phyloP scores from a whole-genome alignment of 148 eudicot species.

The Rhododendron ovatum region DNA sequence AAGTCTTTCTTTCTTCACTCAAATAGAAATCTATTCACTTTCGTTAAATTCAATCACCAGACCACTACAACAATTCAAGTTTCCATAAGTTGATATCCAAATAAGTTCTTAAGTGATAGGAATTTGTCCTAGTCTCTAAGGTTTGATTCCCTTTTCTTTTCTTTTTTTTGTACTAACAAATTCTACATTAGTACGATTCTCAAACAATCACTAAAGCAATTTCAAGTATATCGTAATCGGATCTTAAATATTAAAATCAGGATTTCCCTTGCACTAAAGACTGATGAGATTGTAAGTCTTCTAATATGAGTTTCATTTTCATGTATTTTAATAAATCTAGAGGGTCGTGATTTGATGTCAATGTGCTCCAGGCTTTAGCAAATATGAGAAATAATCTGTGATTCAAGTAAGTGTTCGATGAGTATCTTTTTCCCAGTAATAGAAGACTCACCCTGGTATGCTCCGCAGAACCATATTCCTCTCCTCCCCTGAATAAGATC shows the following conservation, averaged over 20 bases:
- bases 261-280: background rate
- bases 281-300: background rate
- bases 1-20: background rate
- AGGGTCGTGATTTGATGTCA: background rate
- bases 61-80: background rate
- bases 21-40: background rate
- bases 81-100: background rate
- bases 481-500: conserved; percentile 81
- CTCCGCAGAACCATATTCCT: conserved; percentile 97
- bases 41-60: background rate
- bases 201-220: background rate
- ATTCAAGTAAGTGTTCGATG: background rate
- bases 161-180: background rate
- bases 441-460: conserved; percentile 67
- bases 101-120: background rate
- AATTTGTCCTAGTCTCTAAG: background rate
- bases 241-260: background rate
- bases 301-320: background rate
- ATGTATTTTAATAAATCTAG: background rate
- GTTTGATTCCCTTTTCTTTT: background rate
- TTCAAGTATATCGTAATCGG: background rate
- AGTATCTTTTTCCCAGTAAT: background rate
- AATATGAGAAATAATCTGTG: background rate
- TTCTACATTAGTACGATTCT: background rate
- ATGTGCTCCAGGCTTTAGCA: background rate